Conservation (phyloP, 1,284 basidiomycete genomes). For the Marasmius tenuissimus region DNA sequence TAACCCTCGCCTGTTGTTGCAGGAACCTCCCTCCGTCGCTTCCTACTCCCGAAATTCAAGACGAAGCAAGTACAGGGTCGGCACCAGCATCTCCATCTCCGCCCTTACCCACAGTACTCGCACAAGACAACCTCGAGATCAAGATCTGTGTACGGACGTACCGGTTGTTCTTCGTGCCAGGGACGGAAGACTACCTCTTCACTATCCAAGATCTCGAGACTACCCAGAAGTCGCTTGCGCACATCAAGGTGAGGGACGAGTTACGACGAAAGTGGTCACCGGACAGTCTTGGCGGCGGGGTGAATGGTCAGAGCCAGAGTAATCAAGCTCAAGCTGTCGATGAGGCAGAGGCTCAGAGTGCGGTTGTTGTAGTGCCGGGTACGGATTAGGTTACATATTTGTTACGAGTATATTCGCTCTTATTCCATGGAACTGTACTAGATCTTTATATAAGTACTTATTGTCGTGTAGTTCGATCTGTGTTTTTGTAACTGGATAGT, state of each 20-base stretch:
- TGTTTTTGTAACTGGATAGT: no score
- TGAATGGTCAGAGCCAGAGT: no score
- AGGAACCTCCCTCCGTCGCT: slow-evolving; percentile 43
- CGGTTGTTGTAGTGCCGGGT: no score
- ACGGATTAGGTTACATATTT: no score
- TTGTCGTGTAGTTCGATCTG: no score
- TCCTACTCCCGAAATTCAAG: slow-evolving; percentile 23
- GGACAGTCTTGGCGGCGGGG: background rate
- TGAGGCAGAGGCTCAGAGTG: no score
- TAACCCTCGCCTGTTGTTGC: background rate
- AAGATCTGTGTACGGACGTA: slow-evolving; percentile 86
- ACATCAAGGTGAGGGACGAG: slow-evolving; percentile 26
- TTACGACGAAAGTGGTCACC: slow-evolving; percentile 26
- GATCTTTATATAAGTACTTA: no score
- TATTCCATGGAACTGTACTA: no score
- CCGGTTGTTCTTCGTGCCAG: slow-evolving; percentile 79
- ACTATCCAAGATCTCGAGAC: slow-evolving; percentile 23
- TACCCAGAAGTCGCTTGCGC: slow-evolving; percentile 24
- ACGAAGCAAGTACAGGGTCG: no score
- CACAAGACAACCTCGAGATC: slow-evolving; percentile 70
- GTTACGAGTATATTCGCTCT: no score
- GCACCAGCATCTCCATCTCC: slow-evolving; percentile 13
- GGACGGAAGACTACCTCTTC: slow-evolving; percentile 69
- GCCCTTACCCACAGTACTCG: slow-evolving; percentile 42
- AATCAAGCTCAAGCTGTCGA: no score